phyloP scores from a whole-genome alignment of 1,284 basidiomycete species.

The Athelia psychrophila region DNA sequence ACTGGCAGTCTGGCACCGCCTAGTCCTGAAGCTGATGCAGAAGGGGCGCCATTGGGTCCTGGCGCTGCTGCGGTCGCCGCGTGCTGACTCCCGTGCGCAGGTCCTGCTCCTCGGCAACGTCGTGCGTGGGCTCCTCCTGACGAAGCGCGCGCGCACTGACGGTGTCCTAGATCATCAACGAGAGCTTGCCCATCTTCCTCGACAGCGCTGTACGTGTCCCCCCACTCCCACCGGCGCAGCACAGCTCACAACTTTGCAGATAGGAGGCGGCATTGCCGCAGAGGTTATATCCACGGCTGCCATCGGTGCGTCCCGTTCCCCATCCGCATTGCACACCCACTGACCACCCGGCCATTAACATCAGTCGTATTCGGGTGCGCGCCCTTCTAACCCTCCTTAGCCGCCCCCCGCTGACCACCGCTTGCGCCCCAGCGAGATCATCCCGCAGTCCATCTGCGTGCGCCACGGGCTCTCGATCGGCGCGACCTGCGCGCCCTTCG shows the following conservation, averaged over 20 bases:
- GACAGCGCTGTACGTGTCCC: conserved; percentile 71
- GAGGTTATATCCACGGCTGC: conserved; percentile 81
- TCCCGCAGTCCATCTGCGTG: conserved; percentile 86
- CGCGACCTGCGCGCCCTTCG: conserved; percentile 82
- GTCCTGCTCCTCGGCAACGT: conserved; percentile 84
- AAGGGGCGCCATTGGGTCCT: conserved; percentile 94
- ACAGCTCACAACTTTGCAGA: conserved; percentile 27
- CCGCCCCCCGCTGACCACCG: too few species aligned
- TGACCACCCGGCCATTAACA: neutral
- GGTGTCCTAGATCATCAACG: conserved; percentile 75
- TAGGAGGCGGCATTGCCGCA: conserved; percentile 85
- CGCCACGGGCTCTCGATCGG: conserved; percentile 85
- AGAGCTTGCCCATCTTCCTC: conserved; percentile 91
- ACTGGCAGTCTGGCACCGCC: neutral
- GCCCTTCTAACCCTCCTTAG: too few species aligned
- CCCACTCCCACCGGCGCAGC: neutral
- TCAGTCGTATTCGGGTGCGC: conserved; percentile 78
- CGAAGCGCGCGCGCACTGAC: neutral
- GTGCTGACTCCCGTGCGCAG: conserved; percentile 39
- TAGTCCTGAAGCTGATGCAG: conserved; percentile 75
- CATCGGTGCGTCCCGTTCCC: conserved; percentile 54
- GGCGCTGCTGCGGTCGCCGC: conserved; percentile 21
- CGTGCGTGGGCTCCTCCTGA: conserved; percentile 41
- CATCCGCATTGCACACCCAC: too few species aligned
- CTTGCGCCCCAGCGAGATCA: too few species aligned